phyloP scores from a whole-genome alignment of 345 rosid species.

The Linum usitatissimum region DNA sequence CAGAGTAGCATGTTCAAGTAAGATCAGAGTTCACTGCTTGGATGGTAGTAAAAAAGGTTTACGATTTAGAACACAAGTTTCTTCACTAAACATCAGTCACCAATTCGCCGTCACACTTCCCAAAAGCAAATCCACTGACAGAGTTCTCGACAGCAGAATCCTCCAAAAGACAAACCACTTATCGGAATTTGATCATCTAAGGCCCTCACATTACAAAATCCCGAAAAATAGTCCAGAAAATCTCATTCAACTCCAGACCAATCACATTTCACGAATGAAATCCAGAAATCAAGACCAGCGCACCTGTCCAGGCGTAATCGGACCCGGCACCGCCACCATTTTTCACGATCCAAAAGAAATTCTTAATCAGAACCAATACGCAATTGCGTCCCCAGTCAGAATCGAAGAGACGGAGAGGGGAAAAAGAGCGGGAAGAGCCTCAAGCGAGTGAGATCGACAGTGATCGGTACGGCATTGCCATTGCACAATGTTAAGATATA shows the following conservation, averaged over 20 bases:
- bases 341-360: constrained; percentile 7
- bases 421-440: constrained; percentile 1
- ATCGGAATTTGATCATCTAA: neutral
- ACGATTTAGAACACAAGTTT: neutral
- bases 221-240: neutral
- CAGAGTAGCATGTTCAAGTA: neutral
- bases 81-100: neutral
- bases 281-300: neutral
- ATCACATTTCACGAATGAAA: neutral
- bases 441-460: constrained; percentile 7
- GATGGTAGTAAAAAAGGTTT: neutral
- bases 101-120: neutral
- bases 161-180: neutral
- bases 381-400: too few relatives aligned
- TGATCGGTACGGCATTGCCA: neutral
- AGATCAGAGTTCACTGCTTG: neutral
- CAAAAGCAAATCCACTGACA: neutral
- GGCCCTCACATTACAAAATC: neutral
- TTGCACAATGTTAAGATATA: too few relatives aligned
- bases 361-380: neutral
- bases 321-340: constrained; percentile 51
- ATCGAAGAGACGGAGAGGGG: neutral
- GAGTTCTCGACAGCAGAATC: neutral
- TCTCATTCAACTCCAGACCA: neutral
- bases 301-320: constrained; percentile 87